Percentiles rank a stretch among this genome's conserved stretches.
phyloP scores from a whole-genome alignment of 2,329 filamentous ascomycete genomes.

The Dendryphion nanum region DNA sequence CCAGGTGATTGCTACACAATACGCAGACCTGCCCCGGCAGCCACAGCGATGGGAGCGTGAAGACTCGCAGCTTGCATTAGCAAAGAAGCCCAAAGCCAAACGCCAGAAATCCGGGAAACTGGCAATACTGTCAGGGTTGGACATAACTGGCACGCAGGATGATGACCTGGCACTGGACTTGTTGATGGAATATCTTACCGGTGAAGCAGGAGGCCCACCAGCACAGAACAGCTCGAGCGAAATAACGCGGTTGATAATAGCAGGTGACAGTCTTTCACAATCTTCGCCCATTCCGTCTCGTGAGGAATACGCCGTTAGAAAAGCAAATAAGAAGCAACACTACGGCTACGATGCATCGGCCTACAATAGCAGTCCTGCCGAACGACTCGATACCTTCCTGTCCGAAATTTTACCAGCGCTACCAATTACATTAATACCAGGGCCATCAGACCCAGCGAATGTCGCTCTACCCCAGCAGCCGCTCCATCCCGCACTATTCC shows the following conservation, averaged over 20 bases:
- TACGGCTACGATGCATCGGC: slow-evolving; percentile 90
- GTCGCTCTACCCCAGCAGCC: slow-evolving; percentile 88
- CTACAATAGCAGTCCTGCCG: slow-evolving; percentile 84
- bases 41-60: slow-evolving; percentile 74
- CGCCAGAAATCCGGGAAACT: slow-evolving; percentile 63
- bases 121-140: slow-evolving; percentile 84
- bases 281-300: slow-evolving; percentile 46
- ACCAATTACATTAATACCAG: slow-evolving; percentile 85
- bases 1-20: slow-evolving; percentile 84
- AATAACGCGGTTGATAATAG: slow-evolving; percentile 85
- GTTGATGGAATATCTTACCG: slow-evolving; percentile 82
- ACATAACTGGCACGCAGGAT: slow-evolving; percentile 73
- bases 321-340: slow-evolving; percentile 68
- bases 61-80: slow-evolving; percentile 42
- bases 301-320: slow-evolving; percentile 45
- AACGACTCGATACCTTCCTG: slow-evolving; percentile 81
- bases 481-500: slow-evolving; percentile 90
- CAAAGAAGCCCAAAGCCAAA: slow-evolving; percentile 38
- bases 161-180: slow-evolving; percentile 75
- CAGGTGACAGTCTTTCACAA: slow-evolving; percentile 76
- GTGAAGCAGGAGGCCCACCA: slow-evolving; percentile 66
- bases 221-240: slow-evolving; percentile 60
- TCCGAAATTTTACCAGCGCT: slow-evolving; percentile 78
- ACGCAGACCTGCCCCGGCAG: slow-evolving; percentile 82
- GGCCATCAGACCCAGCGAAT: slow-evolving; percentile 82